Evolutionary conservation across 768 basidiomycete species (phyloP), one percentile per base, ranked within the genome.

Genomic region (Rhodotorula taiwanensis): DNA sequence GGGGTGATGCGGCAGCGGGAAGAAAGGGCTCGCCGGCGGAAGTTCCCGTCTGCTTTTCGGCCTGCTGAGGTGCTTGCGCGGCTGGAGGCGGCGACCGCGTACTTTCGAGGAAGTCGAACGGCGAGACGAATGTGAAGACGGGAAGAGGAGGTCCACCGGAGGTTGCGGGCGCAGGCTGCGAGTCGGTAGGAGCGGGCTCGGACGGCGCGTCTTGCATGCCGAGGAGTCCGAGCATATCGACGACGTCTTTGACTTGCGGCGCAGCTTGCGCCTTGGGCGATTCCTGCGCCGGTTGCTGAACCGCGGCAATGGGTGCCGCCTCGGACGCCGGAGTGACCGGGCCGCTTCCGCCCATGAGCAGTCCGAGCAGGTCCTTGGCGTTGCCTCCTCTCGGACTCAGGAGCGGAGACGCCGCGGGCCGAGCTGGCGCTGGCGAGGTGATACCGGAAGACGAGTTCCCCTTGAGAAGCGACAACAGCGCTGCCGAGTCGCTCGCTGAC

Each of bases 121-220:
- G 61, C 18, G 61, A 62, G 51, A 52, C 36, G 55, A 62, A 57
- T 25, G 20, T 23, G 36, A 62, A 62, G 28, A 41, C n/a, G 39
- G 60, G 60, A 13, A 27, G 10, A 16, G 36, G 36, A n/a, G n/a
- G n/a, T n/a, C n/a, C n/a, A n/a, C 23, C 43, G 11, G 10, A 10
- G 11, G 39, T 41, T 18, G 39, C 18, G 11, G 39, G 39, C 39
- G 18, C 39, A 10, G 39, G 39, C 39, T 41, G 10, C 39, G 39
- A 41, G 39, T 41, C 39, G 39, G 10, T 18, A 10, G 39, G 18
- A 41, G 18, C 18, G 39, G 42, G 21, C 42, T 10, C 15, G 11
- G 42, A 7, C 7, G 20, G 7, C 42, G 42, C 9, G 14, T 43
- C 42, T 10, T 43, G 42, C 21, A 43, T 16, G 11, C 42, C 42